These are phyloP conservation scores for Acanthamoeba royreba DNA, from an alignment of 208 protist genomes.

Conservation along the genomic window DNA sequence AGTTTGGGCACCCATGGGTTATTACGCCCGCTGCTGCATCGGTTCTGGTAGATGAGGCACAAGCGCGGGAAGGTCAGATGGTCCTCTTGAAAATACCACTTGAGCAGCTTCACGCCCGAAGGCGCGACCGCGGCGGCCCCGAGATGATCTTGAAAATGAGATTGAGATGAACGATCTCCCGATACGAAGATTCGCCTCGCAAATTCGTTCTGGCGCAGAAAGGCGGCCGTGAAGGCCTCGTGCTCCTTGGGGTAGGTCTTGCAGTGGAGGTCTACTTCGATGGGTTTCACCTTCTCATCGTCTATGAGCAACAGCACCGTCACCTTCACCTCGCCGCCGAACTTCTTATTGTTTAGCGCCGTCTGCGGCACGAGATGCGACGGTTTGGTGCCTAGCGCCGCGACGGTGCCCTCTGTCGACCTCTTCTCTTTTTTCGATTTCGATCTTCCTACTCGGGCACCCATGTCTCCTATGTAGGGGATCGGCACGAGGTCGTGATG, in stretches of 20 bases:
- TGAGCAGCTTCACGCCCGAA: too few species aligned
- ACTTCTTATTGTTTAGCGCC: neutral
- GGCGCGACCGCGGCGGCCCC: too few species aligned
- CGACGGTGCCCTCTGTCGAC: neutral
- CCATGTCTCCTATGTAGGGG: neutral
- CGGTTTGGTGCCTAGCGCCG: too few species aligned
- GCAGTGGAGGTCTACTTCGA: slow-evolving; percentile 19
- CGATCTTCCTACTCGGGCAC: neutral
- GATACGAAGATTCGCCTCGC: neutral
- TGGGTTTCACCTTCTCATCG: slow-evolving; percentile 22
- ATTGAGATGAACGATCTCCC: too few species aligned
- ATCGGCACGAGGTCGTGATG: too few species aligned
- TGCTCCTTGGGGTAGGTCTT: slow-evolving; percentile 43
- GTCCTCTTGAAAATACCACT: slow-evolving; percentile 39
- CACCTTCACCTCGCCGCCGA: neutral
- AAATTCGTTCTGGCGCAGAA: slow-evolving; percentile 15
- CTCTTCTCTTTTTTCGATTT: neutral
- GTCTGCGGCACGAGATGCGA: too few species aligned
- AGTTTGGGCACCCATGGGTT: slow-evolving; percentile 43
- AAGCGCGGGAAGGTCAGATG: slow-evolving; percentile 28
- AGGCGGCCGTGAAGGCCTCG: neutral
- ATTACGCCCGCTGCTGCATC: neutral
- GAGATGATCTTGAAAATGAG: too few species aligned
- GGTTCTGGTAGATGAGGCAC: slow-evolving; percentile 45
- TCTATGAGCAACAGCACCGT: neutral